phyloP scores from a whole-genome alignment of 2,329 filamentous ascomycete species.

The Penicillium sp. region DNA sequence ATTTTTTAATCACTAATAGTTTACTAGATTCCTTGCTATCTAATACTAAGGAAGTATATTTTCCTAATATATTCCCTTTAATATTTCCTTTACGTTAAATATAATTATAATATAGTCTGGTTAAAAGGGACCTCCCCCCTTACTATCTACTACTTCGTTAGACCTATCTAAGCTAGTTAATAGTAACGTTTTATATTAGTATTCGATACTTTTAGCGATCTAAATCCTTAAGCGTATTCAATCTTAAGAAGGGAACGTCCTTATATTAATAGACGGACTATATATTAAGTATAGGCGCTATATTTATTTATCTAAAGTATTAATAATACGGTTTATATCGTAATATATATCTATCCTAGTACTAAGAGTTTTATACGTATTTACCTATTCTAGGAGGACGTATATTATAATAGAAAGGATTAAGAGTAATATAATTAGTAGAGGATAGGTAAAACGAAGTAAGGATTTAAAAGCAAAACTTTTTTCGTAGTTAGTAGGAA shows the following conservation, averaged over 20 bases:
- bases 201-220: slow-evolving; percentile 29
- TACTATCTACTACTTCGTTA: too few relatives aligned
- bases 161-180: too few relatives aligned
- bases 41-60: too few relatives aligned
- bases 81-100: too few relatives aligned
- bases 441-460: slow-evolving; percentile 36
- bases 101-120: too few relatives aligned
- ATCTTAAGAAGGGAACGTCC: slow-evolving; percentile 30
- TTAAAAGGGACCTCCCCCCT: too few relatives aligned
- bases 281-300: slow-evolving; percentile 41
- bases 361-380: slow-evolving; percentile 44
- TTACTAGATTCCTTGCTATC: too few relatives aligned
- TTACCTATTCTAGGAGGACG: slow-evolving; percentile 33
- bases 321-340: slow-evolving; percentile 42
- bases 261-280: slow-evolving; percentile 34
- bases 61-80: too few relatives aligned
- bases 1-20: too few relatives aligned
- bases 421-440: slow-evolving; percentile 40
- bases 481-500: slow-evolving; percentile 37
- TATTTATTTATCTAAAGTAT: slow-evolving; percentile 38
- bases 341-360: slow-evolving; percentile 46
- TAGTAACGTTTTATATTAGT: too few relatives aligned
- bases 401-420: slow-evolving; percentile 50
- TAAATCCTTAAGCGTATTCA: slow-evolving; percentile 25
- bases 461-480: slow-evolving; percentile 41